Percentiles rank a stretch among this genome's conserved stretches.
Evolutionary conservation across 2,329 filamentous ascomycete species (phyloP).

Genomic region (Didymella sp.): DNA sequence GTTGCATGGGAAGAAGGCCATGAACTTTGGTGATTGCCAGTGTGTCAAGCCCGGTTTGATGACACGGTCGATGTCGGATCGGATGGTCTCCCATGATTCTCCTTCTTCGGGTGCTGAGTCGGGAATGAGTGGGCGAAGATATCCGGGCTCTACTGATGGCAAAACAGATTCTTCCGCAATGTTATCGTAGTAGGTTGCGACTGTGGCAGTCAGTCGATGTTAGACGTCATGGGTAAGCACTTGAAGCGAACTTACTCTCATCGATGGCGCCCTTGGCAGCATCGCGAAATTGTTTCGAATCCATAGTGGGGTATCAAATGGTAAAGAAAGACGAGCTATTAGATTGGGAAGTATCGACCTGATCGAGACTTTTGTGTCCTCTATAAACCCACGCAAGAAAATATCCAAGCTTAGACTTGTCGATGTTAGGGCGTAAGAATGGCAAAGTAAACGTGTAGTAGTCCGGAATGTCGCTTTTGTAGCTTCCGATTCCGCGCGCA

Average conservation of each 20-base stretch:
- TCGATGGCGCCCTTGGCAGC: constrained; percentile 81
- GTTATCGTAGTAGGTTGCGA: constrained; percentile 82
- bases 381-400: neutral
- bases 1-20: constrained; percentile 91
- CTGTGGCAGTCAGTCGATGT: constrained; percentile 53
- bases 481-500: constrained; percentile 13
- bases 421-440: constrained; percentile 8
- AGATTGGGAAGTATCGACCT: neutral
- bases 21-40: constrained; percentile 91
- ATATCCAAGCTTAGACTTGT: neutral
- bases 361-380: neutral
- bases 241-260: constrained; percentile 65
- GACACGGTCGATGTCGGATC: constrained; percentile 80
- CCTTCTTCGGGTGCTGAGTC: constrained; percentile 67
- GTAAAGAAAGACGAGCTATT: neutral
- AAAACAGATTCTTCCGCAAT: constrained; percentile 75
- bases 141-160: constrained; percentile 81
- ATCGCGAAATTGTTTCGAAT: constrained; percentile 76
- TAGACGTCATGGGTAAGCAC: constrained; percentile 1
- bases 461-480: neutral
- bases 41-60: constrained; percentile 94
- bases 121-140: constrained; percentile 81
- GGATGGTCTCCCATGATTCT: constrained; percentile 80
- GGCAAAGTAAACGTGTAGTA: neutral
- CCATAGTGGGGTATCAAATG: constrained; percentile 62